Base-by-base conservation (phyloP, 257 asterid genomes). In the Petunia secreta region DNA sequence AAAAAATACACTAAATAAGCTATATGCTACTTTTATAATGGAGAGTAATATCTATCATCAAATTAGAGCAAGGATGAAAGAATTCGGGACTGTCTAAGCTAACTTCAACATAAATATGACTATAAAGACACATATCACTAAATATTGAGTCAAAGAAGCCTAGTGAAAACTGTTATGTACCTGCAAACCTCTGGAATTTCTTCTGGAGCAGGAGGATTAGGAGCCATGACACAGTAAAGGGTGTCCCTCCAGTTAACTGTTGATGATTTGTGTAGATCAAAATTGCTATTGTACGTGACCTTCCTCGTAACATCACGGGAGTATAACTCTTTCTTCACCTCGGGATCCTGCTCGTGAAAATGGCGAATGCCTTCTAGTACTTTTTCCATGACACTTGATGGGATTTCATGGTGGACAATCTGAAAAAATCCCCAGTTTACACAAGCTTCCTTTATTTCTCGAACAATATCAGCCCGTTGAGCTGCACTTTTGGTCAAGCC, bases 351-450 rank as follows among this genome's bases (percentile, higher is more conserved):
- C 80, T 86, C 82, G 48, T 82, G 77, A 54, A 84, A 84, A 8
- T n/a, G 52, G 2, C 75, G 48, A 3, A 80, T 80, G 2, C 88
- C 83, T 48, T 53, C 9, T 11, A 84, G 62, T 83, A 82, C 81
- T 39, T 82, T 87, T 3, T 82, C 86, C 86, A 46, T 11, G 3
- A 80, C 25, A 53, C 55, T 36, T 0, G 3, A 64, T 9, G 86
- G 85, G 67, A 83, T 73, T 68, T 81, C 83, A 11, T 78, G 94
- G 74, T 88, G 86, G 36, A 88, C 75, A 34, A 90, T 83, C 74
- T 83, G 90, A 85, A 90, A 90, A 78, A 90, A 88, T 0, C 91
- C 92, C 91, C 88, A 88, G 0, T 78, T 50, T 79, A 75, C 76
- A 2, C 88, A 83, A 14, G 92, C 94, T 2, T 76, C 81, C 2